A percentile compares a stretch with the other conserved stretches of the same genome.
Conservation (phyloP, 75 land plant species). For the Sequoiadendron giganteum region DNA sequence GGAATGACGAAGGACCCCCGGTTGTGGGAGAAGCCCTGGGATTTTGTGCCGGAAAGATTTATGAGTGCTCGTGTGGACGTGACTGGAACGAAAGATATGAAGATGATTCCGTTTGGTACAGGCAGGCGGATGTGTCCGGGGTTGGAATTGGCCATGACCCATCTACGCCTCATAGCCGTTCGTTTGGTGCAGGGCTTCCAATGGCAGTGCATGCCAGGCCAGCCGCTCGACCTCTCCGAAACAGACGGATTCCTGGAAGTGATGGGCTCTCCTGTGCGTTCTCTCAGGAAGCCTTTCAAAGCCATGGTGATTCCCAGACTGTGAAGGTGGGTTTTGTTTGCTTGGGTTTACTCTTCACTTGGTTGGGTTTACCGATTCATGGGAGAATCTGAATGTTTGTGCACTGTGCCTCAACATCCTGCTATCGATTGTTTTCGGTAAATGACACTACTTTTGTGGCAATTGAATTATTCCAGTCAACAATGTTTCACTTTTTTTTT, state of each 20-base stretch:
- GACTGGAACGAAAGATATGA: constrained; percentile 42
- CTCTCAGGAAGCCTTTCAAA: constrained; percentile 3
- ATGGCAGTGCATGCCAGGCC: constrained; percentile 40
- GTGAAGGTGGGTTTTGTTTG: background rate
- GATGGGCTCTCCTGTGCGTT: constrained; percentile 53
- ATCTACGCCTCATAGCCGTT: constrained; percentile 60
- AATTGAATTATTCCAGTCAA: too few relatives aligned
- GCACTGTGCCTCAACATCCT: too few relatives aligned
- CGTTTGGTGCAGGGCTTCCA: constrained; percentile 72
- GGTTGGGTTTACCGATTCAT: too few relatives aligned
- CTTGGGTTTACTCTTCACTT: too few relatives aligned
- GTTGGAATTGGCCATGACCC: constrained; percentile 50
- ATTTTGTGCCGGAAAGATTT: constrained; percentile 73
- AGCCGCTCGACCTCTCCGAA: constrained; percentile 39
- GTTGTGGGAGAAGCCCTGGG: constrained; percentile 58
- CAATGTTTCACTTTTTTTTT: too few relatives aligned
- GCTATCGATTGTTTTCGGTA: too few relatives aligned
- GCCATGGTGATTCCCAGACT: background rate
- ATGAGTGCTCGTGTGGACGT: constrained; percentile 38
- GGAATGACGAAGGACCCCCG: constrained; percentile 59
- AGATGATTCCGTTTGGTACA: constrained; percentile 85
- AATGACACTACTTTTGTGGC: too few relatives aligned
- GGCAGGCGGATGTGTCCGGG: constrained; percentile 91
- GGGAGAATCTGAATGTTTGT: too few relatives aligned
- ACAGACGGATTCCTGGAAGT: constrained; percentile 63